These are phyloP conservation scores for Lablab purpureus DNA, from an alignment of 306 rosid genomes.

Conservation along the genomic window DNA sequence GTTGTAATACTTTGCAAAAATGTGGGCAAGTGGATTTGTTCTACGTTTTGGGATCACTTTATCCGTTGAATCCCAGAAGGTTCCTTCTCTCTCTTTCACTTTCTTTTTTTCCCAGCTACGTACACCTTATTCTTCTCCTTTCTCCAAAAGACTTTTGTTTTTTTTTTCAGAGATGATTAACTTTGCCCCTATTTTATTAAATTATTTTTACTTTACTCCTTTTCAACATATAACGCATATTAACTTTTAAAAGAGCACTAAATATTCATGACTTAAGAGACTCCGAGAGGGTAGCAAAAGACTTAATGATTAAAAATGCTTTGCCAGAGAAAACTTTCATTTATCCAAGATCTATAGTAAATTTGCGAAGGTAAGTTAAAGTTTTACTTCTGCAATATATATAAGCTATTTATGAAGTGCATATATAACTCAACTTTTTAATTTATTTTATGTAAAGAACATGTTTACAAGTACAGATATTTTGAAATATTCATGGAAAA, in stretches of 20 bases:
- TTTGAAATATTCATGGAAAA: no score
- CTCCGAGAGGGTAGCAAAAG: background rate
- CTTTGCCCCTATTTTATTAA: background rate
- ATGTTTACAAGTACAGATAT: no score
- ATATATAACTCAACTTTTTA: background rate
- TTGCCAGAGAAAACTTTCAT: background rate
- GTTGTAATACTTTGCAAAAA: conserved; percentile 30
- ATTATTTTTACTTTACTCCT: background rate
- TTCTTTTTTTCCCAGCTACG: background rate
- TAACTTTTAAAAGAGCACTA: background rate
- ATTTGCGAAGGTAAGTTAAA: background rate
- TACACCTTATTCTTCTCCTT: conserved; percentile 34
- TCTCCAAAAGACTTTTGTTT: background rate
- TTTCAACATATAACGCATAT: conserved; percentile 18
- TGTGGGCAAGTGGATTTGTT: conserved; percentile 33
- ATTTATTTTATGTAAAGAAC: background rate
- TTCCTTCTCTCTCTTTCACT: conserved; percentile 20
- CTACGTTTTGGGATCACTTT: conserved; percentile 15
- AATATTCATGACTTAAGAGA: background rate
- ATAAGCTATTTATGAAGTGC: conserved; percentile 1
- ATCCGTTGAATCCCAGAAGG: conserved; percentile 23
- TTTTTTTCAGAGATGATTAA: background rate
- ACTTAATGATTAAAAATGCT: background rate
- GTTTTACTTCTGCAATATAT: conserved; percentile 28
- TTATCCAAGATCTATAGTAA: background rate